Conservation (phyloP, 2,329 filamentous ascomycete genomes). For the Trichophyton simii region DNA sequence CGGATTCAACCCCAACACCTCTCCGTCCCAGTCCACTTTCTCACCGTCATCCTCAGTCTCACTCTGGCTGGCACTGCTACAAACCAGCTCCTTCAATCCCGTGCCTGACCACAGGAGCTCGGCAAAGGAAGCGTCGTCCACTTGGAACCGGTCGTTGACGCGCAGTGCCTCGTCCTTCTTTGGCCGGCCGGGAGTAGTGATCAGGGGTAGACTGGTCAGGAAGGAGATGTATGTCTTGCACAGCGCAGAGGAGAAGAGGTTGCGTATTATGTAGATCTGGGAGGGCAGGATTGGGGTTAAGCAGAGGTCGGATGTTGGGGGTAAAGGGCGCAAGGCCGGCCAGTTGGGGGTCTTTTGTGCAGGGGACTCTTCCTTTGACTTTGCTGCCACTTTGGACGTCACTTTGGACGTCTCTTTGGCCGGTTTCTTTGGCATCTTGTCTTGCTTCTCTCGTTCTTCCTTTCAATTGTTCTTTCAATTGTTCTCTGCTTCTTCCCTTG, state of each 20-base stretch:
- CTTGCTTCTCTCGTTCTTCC: neutral
- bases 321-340: slow-evolving; percentile 47
- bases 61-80: neutral
- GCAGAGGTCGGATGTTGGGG: slow-evolving; percentile 52
- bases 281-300: slow-evolving; percentile 46
- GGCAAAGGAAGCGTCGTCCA: slow-evolving; percentile 64
- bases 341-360: neutral
- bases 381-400: too few relatives aligned
- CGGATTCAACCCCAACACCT: slow-evolving; percentile 70
- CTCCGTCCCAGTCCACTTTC: slow-evolving; percentile 55
- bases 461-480: neutral
- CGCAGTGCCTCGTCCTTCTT: slow-evolving; percentile 70
- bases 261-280: slow-evolving; percentile 61
- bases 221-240: slow-evolving; percentile 68
- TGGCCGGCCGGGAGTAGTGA: slow-evolving; percentile 65
- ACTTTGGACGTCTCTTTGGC: too few relatives aligned
- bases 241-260: slow-evolving; percentile 61
- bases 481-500: neutral
- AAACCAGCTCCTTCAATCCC: slow-evolving; percentile 51
- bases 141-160: slow-evolving; percentile 80
- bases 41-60: neutral
- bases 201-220: slow-evolving; percentile 55
- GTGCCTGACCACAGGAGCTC: slow-evolving; percentile 64
- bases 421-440: neutral
- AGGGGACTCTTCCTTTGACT: neutral